A percentile compares a stretch with the other conserved stretches of the same genome.
These are phyloP conservation scores for Cyclocybe cylindracea DNA, from an alignment of 768 basidiomycete species.

Conservation along the genomic window DNA sequence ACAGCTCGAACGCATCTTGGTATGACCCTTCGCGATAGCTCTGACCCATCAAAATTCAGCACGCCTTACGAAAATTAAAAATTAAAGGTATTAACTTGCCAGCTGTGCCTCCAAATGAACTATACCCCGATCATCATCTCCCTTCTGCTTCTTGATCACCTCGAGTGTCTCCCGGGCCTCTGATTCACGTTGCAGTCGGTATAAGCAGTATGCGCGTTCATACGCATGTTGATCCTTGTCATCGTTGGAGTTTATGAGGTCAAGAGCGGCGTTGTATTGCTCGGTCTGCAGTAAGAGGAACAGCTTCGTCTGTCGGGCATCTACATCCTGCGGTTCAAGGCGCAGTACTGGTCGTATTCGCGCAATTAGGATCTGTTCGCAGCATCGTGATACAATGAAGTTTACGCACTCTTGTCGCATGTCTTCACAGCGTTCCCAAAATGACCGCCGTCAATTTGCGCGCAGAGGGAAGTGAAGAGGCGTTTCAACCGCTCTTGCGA, in stretches of 20 bases:
- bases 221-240: slow-evolving; percentile 42
- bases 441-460: slow-evolving; percentile 90
- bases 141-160: slow-evolving; percentile 44
- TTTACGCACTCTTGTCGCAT: slow-evolving; percentile 81
- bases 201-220: slow-evolving; percentile 82
- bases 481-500: slow-evolving; percentile 46
- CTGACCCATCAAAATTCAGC: slow-evolving; percentile 35
- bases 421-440: slow-evolving; percentile 86
- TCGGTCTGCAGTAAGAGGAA: slow-evolving; percentile 88
- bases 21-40: slow-evolving; percentile 80
- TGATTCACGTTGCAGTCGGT: slow-evolving; percentile 75
- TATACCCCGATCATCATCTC: slow-evolving; percentile 60
- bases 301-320: slow-evolving; percentile 82
- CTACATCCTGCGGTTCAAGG: slow-evolving; percentile 63
- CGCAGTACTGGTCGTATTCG: slow-evolving; percentile 57
- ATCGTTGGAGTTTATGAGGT: slow-evolving; percentile 45
- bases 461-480: slow-evolving; percentile 76
- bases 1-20: slow-evolving; percentile 70
- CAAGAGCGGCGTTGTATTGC: slow-evolving; percentile 70
- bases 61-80: not conserved
- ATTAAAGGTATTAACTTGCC: slow-evolving; percentile 44
- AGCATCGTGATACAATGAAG: slow-evolving; percentile 11
- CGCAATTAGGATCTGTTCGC: slow-evolving; percentile 3
- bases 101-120: slow-evolving; percentile 87
- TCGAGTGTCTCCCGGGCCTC: slow-evolving; percentile 62